Conservation (phyloP, 1,284 basidiomycete genomes). For the Ganoderma sinense region DNA sequence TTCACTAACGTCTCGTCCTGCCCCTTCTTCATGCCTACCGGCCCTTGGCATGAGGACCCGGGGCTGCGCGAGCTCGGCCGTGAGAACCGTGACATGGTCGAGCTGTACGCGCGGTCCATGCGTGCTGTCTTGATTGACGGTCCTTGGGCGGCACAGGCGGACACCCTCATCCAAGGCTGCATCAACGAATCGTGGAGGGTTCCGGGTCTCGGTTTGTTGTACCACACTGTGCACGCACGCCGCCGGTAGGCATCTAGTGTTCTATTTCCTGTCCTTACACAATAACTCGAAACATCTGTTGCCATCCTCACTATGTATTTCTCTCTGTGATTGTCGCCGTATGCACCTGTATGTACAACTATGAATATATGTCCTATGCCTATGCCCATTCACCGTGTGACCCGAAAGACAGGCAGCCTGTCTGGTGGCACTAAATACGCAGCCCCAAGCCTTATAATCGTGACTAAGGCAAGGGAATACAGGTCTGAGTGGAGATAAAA, state of each 20-base stretch:
- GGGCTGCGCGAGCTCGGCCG: conserved; percentile 45
- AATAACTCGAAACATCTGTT: background rate
- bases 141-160: conserved; percentile 43
- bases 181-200: conserved; percentile 49
- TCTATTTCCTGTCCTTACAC: background rate
- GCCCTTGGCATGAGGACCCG: conserved; percentile 50
- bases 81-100: conserved; percentile 41
- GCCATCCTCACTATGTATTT: background rate
- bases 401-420: no score
- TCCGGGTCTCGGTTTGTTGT: conserved; percentile 49
- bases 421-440: no score
- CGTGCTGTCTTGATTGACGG: conserved; percentile 51
- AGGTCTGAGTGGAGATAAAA: no score
- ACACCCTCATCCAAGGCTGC: conserved; percentile 47
- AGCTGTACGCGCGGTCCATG: conserved; percentile 47
- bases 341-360: conserved; percentile 8
- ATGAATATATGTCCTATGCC: conserved; percentile 8
- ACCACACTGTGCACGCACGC: conserved; percentile 47
- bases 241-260: conserved; percentile 10
- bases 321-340: background rate
- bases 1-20: conserved; percentile 49
- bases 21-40: conserved; percentile 53
- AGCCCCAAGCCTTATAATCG: no score
- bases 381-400: conserved; percentile 7
- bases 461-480: no score